Conservation (phyloP, 306 rosid genomes). For the Citrullus mucosospermus region DNA sequence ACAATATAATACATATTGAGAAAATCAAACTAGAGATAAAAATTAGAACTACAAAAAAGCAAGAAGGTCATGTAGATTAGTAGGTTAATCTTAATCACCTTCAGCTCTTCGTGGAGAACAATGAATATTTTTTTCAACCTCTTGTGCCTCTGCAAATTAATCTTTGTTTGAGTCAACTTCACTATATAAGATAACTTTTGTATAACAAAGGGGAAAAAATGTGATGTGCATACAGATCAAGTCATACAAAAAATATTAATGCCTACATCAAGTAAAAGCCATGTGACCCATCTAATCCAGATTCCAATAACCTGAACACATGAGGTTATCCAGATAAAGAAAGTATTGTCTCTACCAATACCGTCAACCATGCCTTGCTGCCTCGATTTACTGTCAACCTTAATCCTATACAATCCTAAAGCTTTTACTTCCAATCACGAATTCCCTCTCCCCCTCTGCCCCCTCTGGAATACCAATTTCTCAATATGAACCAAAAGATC, state of each 20-base stretch:
- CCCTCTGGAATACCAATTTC: neutral
- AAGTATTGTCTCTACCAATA: neutral
- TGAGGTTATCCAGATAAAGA: neutral
- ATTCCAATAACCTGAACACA: neutral
- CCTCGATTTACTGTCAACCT: neutral
- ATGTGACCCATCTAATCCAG: neutral
- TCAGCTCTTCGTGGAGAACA: conserved; percentile 71
- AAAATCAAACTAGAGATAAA: neutral
- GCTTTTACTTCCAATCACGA: neutral
- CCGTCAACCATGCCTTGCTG: neutral
- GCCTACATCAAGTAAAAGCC: neutral
- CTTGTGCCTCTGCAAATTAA: conserved; percentile 71
- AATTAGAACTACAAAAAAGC: neutral
- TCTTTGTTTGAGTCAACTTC: conserved; percentile 2
- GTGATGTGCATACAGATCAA: neutral
- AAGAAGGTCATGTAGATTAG: neutral
- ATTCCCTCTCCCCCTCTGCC: neutral
- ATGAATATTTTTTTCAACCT: conserved; percentile 80
- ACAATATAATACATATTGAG: neutral
- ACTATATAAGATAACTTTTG: neutral
- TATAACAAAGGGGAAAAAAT: neutral
- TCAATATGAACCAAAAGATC: neutral
- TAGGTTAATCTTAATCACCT: conserved; percentile 31
- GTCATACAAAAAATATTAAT: neutral
- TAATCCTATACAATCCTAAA: neutral